These are phyloP conservation scores for Saposhnikovia divaricata DNA, from an alignment of 129 eudicot species.

Conservation along the genomic window DNA sequence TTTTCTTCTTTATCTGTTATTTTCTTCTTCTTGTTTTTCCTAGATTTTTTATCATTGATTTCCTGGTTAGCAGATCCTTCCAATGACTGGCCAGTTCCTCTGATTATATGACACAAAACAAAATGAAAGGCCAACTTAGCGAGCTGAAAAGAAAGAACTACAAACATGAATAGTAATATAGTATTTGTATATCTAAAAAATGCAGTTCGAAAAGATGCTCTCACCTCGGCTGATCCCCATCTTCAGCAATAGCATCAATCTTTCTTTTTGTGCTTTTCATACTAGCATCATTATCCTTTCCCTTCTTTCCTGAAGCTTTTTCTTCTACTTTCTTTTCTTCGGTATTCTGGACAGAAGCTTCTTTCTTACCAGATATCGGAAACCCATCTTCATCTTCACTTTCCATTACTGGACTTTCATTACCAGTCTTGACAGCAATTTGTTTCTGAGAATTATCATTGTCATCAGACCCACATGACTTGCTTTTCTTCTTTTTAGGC, in stretches of 20 bases:
- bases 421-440: constrained; percentile 33
- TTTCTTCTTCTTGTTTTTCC: constrained; percentile 65
- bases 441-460: constrained; percentile 26
- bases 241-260: constrained; percentile 39
- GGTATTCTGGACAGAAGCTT: constrained; percentile 14
- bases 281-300: constrained; percentile 23
- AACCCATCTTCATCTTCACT: constrained; percentile 98
- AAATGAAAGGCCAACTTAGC: background rate
- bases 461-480: constrained; percentile 21
- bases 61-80: constrained; percentile 21
- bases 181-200: too few relatives aligned
- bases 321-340: constrained; percentile 24
- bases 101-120: background rate
- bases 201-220: background rate
- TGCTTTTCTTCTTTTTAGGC: constrained; percentile 43
- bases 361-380: constrained; percentile 43
- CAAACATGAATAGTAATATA: background rate
- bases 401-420: constrained; percentile 33
- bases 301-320: constrained; percentile 32
- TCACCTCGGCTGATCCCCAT: constrained; percentile 39
- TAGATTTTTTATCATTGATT: constrained; percentile 32
- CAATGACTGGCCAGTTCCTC: constrained; percentile 22
- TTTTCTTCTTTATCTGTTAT: constrained; percentile 21
- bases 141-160: background rate
- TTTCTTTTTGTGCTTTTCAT: constrained; percentile 44